Base-by-base conservation (phyloP, 106 monocot species). In the Alisma plantagoaquatica region DNA sequence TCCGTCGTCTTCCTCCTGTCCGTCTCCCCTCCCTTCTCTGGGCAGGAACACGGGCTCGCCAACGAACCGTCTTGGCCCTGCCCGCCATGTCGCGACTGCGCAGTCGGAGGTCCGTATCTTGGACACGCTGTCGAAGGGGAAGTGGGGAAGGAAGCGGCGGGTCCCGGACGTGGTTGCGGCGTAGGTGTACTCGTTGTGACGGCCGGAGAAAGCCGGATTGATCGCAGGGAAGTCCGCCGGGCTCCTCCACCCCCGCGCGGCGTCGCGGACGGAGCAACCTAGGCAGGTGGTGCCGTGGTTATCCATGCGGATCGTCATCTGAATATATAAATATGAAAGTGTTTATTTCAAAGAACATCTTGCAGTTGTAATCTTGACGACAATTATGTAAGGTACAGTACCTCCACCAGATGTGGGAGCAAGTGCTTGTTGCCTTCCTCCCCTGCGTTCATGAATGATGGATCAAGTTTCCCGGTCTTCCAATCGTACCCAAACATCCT, bases 401-500 rank as follows among this genome's bases (percentile, higher is more conserved):
- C 82, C 62, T 72, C 31, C 23, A 80, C 54, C 5, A 93, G 49
- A 54, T 87, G 92, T 31, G 83, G 77, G 25, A 92, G 57, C 47
- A 65, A 23, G 6, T 46, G 43, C 53, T 75, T 71, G 41, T 60
- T 59, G 21, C 57, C 70, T 43, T 72, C 53, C 2, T 18, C 52
- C 2, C 27, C 55, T 9, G 27, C 27, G 53, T 87, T 94, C 87
- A 83, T 83, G 77, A 73, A 80, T 49, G 62, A 61, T 38, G 93
- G 87, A 30, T 87, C 83, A 27, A 94, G 64, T 53, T 57, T 67
- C 14, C 72, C 59, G 23, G 33, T 77, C 49, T 27, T 31, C 93
- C 87, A 94, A 31, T 80, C 53, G 43, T 94, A 94, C 0, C 92
- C 92, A 35, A 92, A 83, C 74, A 82, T 76, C 38, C 70, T 92